Percentiles rank a stretch among this genome's conserved stretches.
phyloP scores from a whole-genome alignment of 768 basidiomycete genomes.

The Trametes sanguinea region DNA sequence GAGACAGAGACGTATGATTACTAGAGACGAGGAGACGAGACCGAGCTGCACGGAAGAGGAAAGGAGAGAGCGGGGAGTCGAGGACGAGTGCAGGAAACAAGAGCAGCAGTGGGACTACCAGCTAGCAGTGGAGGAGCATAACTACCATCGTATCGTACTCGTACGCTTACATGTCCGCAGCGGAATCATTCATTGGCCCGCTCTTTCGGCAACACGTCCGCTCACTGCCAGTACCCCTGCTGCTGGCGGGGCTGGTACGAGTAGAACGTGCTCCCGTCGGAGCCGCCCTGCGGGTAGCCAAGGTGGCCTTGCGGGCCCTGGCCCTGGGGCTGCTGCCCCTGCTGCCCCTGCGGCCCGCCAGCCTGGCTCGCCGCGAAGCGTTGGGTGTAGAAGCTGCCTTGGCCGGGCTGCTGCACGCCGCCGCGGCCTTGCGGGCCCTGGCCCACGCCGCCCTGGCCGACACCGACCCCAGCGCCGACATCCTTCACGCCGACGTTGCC shows the following conservation, averaged over 20 bases:
- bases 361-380: conserved; percentile 46
- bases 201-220: neutral
- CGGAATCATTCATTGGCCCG: neutral
- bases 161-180: neutral
- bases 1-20: conserved; percentile 13
- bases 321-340: conserved; percentile 41
- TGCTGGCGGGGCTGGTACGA: conserved; percentile 71
- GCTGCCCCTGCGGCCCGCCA: conserved; percentile 49
- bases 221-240: conserved; percentile 58
- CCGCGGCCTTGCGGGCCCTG: conserved; percentile 46
- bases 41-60: conserved; percentile 5
- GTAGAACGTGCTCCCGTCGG: conserved; percentile 64
- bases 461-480: conserved; percentile 47
- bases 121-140: neutral
- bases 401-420: conserved; percentile 45
- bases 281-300: conserved; percentile 64
- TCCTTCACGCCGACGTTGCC: conserved; percentile 57
- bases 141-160: conserved; percentile 12
- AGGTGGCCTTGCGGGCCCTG: conserved; percentile 56
- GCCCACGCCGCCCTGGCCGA: conserved; percentile 41
- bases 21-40: conserved; percentile 4
- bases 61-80: neutral
- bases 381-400: conserved; percentile 47
- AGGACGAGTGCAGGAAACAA: neutral
- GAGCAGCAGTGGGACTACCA: conserved; percentile 1